Evolutionary conservation across 345 rosid genomes (phyloP).

Genomic region (Hibiscus tridactylites): DNA sequence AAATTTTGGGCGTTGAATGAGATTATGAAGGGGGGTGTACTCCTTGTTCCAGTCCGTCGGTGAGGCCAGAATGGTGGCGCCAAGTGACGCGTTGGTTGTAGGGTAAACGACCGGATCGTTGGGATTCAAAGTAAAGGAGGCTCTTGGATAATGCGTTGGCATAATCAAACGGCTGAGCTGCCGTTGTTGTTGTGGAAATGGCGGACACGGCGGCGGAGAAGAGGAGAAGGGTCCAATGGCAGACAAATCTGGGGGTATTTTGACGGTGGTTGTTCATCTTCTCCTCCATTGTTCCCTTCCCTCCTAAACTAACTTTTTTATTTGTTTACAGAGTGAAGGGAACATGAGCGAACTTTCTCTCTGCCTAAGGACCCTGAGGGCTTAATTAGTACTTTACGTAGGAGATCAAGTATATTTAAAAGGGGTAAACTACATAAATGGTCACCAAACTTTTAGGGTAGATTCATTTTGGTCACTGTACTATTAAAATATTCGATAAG

Average conservation of each 20-base stretch:
- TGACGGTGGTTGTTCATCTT: background rate
- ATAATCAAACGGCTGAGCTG: constrained; percentile 35
- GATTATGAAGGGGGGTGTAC: constrained; percentile 12
- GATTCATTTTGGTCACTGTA: too few relatives aligned
- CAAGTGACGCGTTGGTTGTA: constrained; percentile 77
- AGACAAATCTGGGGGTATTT: background rate
- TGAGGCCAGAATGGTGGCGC: constrained; percentile 93
- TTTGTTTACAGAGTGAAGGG: constrained; percentile 6
- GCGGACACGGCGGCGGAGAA: constrained; percentile 9
- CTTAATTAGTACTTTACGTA: background rate
- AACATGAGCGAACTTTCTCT: too few relatives aligned
- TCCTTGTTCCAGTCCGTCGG: constrained; percentile 94
- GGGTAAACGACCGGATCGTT: constrained; percentile 84
- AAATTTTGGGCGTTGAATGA: background rate
- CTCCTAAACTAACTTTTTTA: constrained; percentile 13
- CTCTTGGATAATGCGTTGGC: constrained; percentile 74
- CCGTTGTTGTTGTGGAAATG: background rate
- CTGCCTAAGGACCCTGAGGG: too few relatives aligned
- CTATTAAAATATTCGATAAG: too few relatives aligned
- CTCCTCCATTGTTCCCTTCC: constrained; percentile 10
- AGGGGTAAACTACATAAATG: too few relatives aligned
- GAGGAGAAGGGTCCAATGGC: background rate
- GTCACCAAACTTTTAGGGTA: too few relatives aligned
- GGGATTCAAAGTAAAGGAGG: constrained; percentile 88
- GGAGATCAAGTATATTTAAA: background rate